Evolutionary conservation across 1,284 basidiomycete genomes (phyloP).

Genomic region (Ustilago bromivora): DNA sequence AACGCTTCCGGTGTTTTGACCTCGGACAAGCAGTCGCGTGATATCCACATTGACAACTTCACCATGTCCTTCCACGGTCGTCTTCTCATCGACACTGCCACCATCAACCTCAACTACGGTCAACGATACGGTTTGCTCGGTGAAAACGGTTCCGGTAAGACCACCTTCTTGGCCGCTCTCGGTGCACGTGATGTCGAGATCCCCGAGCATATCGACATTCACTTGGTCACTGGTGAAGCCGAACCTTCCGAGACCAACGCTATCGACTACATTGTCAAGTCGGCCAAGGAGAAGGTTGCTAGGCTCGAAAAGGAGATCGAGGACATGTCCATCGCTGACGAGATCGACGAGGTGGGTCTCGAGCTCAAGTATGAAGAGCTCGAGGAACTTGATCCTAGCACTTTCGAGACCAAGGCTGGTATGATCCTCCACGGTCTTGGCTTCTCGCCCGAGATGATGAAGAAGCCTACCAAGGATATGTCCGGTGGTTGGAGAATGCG

Average conservation of each 20-base stretch:
- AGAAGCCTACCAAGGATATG: slow-evolving; percentile 97
- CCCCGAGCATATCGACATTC: slow-evolving; percentile 95
- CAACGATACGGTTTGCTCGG: slow-evolving; percentile 93
- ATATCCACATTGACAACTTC: slow-evolving; percentile 96
- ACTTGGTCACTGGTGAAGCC: slow-evolving; percentile 93
- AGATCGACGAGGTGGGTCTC: slow-evolving; percentile 86
- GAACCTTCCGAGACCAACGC: slow-evolving; percentile 97
- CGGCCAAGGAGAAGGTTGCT: slow-evolving; percentile 94
- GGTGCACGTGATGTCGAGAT: slow-evolving; percentile 82
- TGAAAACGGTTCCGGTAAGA: slow-evolving; percentile 98
- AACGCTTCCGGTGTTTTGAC: slow-evolving; percentile 81
- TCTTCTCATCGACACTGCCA: slow-evolving; percentile 88
- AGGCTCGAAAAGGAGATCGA: slow-evolving; percentile 94
- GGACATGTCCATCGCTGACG: slow-evolving; percentile 88
- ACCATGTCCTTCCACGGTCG: slow-evolving; percentile 98
- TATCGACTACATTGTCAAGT: slow-evolving; percentile 92
- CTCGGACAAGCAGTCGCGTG: slow-evolving; percentile 89
- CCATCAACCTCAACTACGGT: slow-evolving; percentile 93
- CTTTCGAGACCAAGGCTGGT: slow-evolving; percentile 95
- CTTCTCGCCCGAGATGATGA: slow-evolving; percentile 92
- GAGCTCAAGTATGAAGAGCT: slow-evolving; percentile 94
- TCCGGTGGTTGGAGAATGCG: slow-evolving; percentile 99
- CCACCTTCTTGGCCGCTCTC: slow-evolving; percentile 72
- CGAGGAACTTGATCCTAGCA: slow-evolving; percentile 94
- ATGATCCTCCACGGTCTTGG: slow-evolving; percentile 97